These are phyloP conservation scores for Hypsizygus marmoreus DNA, from an alignment of 768 basidiomycete genomes.

Conservation along the genomic window DNA sequence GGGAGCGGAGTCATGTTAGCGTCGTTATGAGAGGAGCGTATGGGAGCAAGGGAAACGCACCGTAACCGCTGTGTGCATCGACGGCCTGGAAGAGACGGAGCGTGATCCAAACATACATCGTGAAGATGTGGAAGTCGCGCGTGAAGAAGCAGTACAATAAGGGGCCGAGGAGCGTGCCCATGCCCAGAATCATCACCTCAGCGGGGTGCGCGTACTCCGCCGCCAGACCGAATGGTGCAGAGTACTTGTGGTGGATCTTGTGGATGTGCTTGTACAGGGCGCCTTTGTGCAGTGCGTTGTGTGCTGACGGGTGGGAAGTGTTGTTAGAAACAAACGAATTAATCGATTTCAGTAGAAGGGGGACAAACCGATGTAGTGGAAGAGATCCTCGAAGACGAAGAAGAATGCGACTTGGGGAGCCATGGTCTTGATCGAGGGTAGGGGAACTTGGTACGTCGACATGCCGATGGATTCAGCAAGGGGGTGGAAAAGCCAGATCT, in stretches of 20 bases:
- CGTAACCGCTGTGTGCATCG: conserved; percentile 96
- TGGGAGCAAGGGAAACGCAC: conserved; percentile 49
- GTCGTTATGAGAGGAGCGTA: background rate
- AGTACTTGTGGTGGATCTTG: conserved; percentile 97
- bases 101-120: conserved; percentile 93
- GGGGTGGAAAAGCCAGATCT: conserved; percentile 94
- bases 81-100: conserved; percentile 96
- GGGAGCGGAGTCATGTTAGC: conserved; percentile 2
- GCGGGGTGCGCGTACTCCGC: conserved; percentile 98
- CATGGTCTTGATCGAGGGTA: conserved; percentile 74
- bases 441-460: conserved; percentile 91
- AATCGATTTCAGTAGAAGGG: too few relatives aligned
- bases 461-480: conserved; percentile 87
- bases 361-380: conserved; percentile 80
- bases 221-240: conserved; percentile 94
- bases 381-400: conserved; percentile 95
- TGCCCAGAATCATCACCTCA: conserved; percentile 92
- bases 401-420: conserved; percentile 80
- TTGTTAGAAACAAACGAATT: background rate
- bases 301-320: conserved; percentile 48
- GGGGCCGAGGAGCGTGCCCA: conserved; percentile 88
- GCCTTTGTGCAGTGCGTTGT: conserved; percentile 86
- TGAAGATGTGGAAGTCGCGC: conserved; percentile 81
- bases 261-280: conserved; percentile 89
- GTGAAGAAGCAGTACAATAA: conserved; percentile 82